Conservation (phyloP, 306 rosid species). For the Boehmeria nivea region DNA sequence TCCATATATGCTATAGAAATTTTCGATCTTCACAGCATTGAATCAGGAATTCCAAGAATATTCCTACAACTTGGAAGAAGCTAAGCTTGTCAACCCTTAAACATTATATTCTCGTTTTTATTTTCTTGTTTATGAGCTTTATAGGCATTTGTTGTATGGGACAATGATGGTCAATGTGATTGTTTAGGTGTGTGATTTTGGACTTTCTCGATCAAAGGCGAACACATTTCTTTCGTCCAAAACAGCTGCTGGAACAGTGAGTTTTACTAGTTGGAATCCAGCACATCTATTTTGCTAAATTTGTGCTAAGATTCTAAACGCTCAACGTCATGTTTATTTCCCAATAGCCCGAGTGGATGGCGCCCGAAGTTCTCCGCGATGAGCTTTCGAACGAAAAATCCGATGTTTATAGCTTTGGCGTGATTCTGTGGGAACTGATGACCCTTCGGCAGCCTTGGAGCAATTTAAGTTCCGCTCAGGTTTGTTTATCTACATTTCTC, state of each 20-base stretch:
- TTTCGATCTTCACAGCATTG: too few species aligned
- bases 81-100: too few species aligned
- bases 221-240: slow-evolving; percentile 15
- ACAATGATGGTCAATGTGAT: background rate
- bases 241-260: slow-evolving; percentile 16
- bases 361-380: slow-evolving; percentile 14
- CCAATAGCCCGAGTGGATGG: slow-evolving; percentile 20
- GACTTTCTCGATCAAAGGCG: slow-evolving; percentile 13
- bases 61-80: too few species aligned
- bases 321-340: background rate
- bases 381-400: slow-evolving; percentile 13
- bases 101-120: too few species aligned
- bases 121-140: too few species aligned
- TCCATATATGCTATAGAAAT: too few species aligned
- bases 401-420: slow-evolving; percentile 13
- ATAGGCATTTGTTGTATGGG: too few species aligned
- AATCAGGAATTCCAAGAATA: too few species aligned
- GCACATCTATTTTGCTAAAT: background rate
- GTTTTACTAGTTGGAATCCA: background rate
- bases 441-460: slow-evolving; percentile 17
- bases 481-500: background rate
- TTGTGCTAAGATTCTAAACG: background rate
- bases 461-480: slow-evolving; percentile 4
- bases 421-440: slow-evolving; percentile 16
- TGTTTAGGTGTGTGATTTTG: slow-evolving; percentile 16